Evolutionary conservation across 345 rosid species (phyloP).

Genomic region (Microthlaspi erraticum): DNA sequence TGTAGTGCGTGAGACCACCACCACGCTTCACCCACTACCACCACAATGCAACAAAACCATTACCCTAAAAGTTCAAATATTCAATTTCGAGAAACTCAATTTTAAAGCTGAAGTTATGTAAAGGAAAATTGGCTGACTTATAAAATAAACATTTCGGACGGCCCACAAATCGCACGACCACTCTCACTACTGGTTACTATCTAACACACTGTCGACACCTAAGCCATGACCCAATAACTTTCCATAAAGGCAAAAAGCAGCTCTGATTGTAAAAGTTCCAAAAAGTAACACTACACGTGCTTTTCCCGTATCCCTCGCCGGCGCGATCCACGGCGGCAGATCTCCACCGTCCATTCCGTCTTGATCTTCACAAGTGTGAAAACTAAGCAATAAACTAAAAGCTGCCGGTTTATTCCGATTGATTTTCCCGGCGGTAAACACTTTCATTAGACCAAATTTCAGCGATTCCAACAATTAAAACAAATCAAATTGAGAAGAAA

Average conservation of each 20-base stretch:
- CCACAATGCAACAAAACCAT: constrained; percentile 18
- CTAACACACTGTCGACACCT: constrained; percentile 20
- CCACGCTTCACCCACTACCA: constrained; percentile 36
- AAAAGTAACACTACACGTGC: constrained; percentile 16
- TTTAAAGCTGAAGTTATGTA: neutral
- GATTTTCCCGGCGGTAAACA: no score
- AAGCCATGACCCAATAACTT: neutral
- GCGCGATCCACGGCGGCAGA: constrained; percentile 4
- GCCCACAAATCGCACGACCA: constrained; percentile 27
- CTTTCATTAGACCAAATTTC: neutral
- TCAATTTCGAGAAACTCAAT: neutral
- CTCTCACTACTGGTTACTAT: constrained; percentile 16
- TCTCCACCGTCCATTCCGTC: constrained; percentile 6
- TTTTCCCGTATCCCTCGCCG: neutral
- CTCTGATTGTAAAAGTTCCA: neutral
- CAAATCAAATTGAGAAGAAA: constrained; percentile 40
- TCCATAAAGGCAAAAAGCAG: constrained; percentile 2
- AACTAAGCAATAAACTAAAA: no score
- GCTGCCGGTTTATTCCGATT: neutral
- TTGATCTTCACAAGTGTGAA: neutral
- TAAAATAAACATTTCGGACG: constrained; percentile 13
- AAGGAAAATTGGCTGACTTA: neutral
- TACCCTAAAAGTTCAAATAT: neutral
- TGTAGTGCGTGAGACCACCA: constrained; percentile 30
- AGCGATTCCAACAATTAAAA: neutral